A percentile compares a stretch with the other conserved stretches of the same genome.
phyloP scores from a whole-genome alignment of 768 basidiomycete genomes.

The Coprinopsis strossmayeri region DNA sequence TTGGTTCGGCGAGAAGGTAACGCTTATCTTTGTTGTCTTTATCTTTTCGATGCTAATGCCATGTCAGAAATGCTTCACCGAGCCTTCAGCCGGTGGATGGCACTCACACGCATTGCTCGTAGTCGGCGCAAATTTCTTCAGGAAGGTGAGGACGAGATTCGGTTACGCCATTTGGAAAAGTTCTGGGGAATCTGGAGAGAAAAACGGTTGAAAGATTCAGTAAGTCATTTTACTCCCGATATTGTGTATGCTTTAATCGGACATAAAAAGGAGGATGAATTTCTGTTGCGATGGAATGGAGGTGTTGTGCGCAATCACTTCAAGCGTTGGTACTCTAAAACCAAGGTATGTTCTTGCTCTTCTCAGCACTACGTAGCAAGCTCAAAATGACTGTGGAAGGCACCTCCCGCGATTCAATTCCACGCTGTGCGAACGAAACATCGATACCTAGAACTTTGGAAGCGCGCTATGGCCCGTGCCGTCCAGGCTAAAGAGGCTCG shows the following conservation, averaged over 20 bases:
- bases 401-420: slow-evolving; percentile 75
- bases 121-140: slow-evolving; percentile 54
- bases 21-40: slow-evolving; percentile 9
- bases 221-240: slow-evolving; percentile 24
- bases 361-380: slow-evolving; percentile 3
- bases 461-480: slow-evolving; percentile 62
- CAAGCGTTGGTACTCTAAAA: slow-evolving; percentile 67
- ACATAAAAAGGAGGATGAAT: slow-evolving; percentile 60
- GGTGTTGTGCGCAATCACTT: slow-evolving; percentile 64
- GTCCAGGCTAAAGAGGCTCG: slow-evolving; percentile 60
- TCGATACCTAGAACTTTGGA: slow-evolving; percentile 62
- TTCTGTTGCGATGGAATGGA: slow-evolving; percentile 52
- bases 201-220: slow-evolving; percentile 58
- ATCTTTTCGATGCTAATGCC: slow-evolving; percentile 6
- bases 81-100: slow-evolving; percentile 66
- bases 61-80: slow-evolving; percentile 56
- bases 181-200: slow-evolving; percentile 81
- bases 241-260: neutral
- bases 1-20: slow-evolving; percentile 50
- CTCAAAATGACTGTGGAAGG: slow-evolving; percentile 33
- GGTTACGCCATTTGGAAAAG: slow-evolving; percentile 38
- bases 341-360: slow-evolving; percentile 29
- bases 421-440: slow-evolving; percentile 54
- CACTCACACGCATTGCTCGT: slow-evolving; percentile 51
- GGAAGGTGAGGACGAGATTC: slow-evolving; percentile 57